Conservation (phyloP, 768 basidiomycete genomes). For the Lactarius quietus region DNA sequence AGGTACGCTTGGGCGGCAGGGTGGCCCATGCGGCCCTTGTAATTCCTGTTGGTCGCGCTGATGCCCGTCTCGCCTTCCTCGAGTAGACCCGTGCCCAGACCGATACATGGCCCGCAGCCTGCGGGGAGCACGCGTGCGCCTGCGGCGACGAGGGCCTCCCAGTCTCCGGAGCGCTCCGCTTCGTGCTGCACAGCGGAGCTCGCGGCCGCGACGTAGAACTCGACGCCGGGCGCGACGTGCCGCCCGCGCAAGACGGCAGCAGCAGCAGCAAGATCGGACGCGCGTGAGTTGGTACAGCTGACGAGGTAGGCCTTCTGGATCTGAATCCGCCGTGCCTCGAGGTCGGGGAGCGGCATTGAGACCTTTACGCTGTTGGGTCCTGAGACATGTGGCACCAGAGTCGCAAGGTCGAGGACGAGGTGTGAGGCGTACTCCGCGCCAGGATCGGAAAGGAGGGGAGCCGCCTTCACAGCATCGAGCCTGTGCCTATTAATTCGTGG, state of each 20-base stretch:
- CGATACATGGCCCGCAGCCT: conserved; percentile 98
- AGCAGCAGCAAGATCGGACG: conserved; percentile 89
- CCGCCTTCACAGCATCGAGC: conserved; percentile 57
- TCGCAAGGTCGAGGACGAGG: conserved; percentile 87
- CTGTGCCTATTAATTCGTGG: conserved; percentile 79
- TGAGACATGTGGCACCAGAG: conserved; percentile 92
- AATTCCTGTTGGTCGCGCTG: conserved; percentile 97
- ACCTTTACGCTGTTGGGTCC: conserved; percentile 98
- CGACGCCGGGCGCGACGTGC: conserved; percentile 81
- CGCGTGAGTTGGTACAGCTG: conserved; percentile 96
- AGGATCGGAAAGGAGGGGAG: conserved; percentile 62
- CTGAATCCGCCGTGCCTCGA: conserved; percentile 66
- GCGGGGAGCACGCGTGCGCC: conserved; percentile 93
- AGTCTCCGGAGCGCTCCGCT: conserved; percentile 80
- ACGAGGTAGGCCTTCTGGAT: conserved; percentile 99
- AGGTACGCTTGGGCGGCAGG: conserved; percentile 95
- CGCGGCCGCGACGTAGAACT: conserved; percentile 97
- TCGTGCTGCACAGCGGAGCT: conserved; percentile 90
- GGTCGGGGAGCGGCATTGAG: conserved; percentile 86
- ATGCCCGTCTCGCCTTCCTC: conserved; percentile 96
- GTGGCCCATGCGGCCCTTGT: conserved; percentile 98
- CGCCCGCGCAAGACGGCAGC: conserved; percentile 84
- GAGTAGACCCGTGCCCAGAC: conserved; percentile 86
- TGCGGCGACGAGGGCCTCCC: conserved; percentile 80
- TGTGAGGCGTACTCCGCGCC: conserved; percentile 82